Conservation (phyloP, 2,329 filamentous ascomycete species). For the Trichoderma pleuroti region DNA sequence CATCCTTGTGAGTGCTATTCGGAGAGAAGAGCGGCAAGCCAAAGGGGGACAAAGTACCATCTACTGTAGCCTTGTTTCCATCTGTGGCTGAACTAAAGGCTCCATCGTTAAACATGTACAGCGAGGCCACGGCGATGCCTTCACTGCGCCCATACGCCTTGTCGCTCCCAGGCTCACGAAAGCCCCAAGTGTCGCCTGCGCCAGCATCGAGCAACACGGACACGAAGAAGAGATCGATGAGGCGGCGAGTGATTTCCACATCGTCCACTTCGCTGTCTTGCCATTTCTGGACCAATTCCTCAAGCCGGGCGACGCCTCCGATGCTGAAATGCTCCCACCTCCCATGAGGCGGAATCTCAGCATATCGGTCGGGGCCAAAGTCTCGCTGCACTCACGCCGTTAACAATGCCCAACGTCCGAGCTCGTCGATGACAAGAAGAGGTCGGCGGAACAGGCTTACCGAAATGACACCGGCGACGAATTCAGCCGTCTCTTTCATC, state of each 20-base stretch:
- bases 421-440: neutral
- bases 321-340: conserved; percentile 63
- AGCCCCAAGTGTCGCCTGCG: conserved; percentile 49
- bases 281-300: conserved; percentile 45
- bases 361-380: conserved; percentile 45
- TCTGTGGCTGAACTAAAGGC: conserved; percentile 33
- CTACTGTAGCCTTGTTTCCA: conserved; percentile 27
- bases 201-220: conserved; percentile 57
- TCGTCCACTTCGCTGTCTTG: conserved; percentile 39
- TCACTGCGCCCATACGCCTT: conserved; percentile 43
- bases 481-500: conserved; percentile 40
- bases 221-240: conserved; percentile 60
- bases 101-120: conserved; percentile 47
- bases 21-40: neutral
- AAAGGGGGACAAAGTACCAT: conserved; percentile 29
- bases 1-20: neutral
- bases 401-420: neutral
- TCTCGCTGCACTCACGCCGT: conserved; percentile 39
- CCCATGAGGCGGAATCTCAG: conserved; percentile 52
- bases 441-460: conserved; percentile 27
- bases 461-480: conserved; percentile 42
- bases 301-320: conserved; percentile 49
- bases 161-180: conserved; percentile 37
- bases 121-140: conserved; percentile 48
- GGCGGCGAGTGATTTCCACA: conserved; percentile 47